Evolutionary conservation across 169 alveolate genomes (phyloP).

Genomic region (Plasmodium vivax): DNA sequence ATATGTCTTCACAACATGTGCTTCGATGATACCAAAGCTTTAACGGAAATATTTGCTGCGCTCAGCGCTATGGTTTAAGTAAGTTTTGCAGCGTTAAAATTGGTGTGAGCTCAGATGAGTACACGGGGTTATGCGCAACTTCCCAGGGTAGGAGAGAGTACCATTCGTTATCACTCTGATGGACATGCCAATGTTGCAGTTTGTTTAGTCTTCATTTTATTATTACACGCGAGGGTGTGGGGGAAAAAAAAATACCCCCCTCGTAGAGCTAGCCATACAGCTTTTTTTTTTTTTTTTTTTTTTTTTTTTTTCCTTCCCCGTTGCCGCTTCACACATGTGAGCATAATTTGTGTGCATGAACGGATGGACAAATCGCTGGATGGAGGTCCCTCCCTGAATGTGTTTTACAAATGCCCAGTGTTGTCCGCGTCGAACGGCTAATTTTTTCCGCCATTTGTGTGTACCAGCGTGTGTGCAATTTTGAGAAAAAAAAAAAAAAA

Average conservation of each 20-base stretch:
- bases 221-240: background rate
- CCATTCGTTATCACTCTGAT: background rate
- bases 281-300: too few species aligned
- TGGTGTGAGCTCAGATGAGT: background rate
- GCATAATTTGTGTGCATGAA: background rate
- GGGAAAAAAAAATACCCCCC: too few species aligned
- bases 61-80: constrained; percentile 24
- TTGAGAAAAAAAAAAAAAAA: background rate
- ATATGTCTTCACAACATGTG: constrained; percentile 59
- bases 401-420: background rate
- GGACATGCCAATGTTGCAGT: background rate
- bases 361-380: background rate
- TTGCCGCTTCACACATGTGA: background rate
- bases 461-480: background rate
- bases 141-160: background rate
- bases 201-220: background rate
- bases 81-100: background rate
- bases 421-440: background rate
- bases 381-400: background rate
- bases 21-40: constrained; percentile 39
- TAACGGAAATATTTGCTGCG: constrained; percentile 26
- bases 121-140: background rate
- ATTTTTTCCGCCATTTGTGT: background rate
- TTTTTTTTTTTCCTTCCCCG: background rate
- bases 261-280: background rate